These are phyloP conservation scores for Casuarina cunninghamiana DNA, from an alignment of 306 rosid genomes.

Conservation along the genomic window DNA sequence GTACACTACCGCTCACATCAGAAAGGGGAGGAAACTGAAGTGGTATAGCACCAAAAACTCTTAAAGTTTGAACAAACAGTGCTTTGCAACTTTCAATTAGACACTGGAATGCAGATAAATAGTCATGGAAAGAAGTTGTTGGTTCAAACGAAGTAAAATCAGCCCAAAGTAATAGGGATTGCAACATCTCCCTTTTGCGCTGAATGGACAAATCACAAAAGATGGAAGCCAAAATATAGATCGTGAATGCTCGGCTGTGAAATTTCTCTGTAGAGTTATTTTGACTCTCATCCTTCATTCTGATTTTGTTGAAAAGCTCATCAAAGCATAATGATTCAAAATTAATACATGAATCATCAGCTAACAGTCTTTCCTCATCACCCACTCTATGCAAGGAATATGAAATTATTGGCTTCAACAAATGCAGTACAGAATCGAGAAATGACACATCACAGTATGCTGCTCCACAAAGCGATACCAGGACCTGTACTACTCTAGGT, in stretches of 20 bases:
- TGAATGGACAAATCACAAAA: conserved; percentile 72
- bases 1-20: conserved; percentile 28
- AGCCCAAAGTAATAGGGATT: conserved; percentile 58
- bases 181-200: conserved; percentile 68
- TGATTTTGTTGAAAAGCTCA: conserved; percentile 61
- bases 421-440: conserved; percentile 67
- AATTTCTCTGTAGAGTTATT: conserved; percentile 43
- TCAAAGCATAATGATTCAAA: conserved; percentile 84
- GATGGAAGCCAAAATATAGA: conserved; percentile 78
- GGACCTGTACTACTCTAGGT: conserved; percentile 78
- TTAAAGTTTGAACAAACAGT: conserved; percentile 53
- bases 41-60: conserved; percentile 58
- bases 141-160: conserved; percentile 68
- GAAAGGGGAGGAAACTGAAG: conserved; percentile 40
- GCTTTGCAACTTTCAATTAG: conserved; percentile 69
- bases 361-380: conserved; percentile 60
- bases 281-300: conserved; percentile 39
- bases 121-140: conserved; percentile 69
- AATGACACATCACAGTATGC: conserved; percentile 86
- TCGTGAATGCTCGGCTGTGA: conserved; percentile 62
- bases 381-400: conserved; percentile 69
- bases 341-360: conserved; percentile 65
- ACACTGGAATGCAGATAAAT: conserved; percentile 78
- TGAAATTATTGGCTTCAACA: conserved; percentile 84
- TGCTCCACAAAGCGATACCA: conserved; percentile 72